Evolutionary conservation across 176 grass and related monocot genomes (phyloP).

Genomic region (Neostapfia colusana): DNA sequence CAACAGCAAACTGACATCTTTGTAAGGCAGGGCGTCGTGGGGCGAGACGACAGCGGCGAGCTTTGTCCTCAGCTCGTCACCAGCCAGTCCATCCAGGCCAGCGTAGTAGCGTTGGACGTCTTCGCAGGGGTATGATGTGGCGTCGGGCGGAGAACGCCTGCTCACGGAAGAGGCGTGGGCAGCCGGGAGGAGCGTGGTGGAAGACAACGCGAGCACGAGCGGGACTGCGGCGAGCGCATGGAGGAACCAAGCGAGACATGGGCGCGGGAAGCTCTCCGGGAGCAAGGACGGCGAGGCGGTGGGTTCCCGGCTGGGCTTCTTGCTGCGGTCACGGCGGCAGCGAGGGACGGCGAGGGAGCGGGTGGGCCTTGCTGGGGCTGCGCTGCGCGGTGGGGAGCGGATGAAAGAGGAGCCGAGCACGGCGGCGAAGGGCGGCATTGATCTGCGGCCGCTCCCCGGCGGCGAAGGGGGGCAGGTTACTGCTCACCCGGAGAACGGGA

Average conservation of each 20-base stretch:
- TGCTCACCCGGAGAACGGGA: not conserved
- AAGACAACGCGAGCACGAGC: not conserved
- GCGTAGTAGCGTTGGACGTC: slow-evolving; percentile 40
- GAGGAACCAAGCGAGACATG: not conserved
- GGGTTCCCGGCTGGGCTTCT: slow-evolving; percentile 8
- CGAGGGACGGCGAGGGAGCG: not conserved
- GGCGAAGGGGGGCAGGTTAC: not conserved
- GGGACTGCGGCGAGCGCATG: not conserved
- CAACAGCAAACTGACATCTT: slow-evolving; percentile 36
- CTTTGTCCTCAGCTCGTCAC: slow-evolving; percentile 43
- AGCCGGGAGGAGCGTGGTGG: not conserved
- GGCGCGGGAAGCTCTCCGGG: not conserved
- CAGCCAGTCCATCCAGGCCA: slow-evolving; percentile 32
- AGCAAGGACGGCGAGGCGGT: not conserved
- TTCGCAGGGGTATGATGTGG: slow-evolving; percentile 34
- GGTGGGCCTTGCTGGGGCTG: not conserved
- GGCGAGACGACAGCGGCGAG: slow-evolving; percentile 49
- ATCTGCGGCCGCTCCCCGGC: not conserved
- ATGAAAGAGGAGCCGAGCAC: not conserved
- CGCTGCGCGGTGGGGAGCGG: not conserved
- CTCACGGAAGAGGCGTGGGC: not conserved
- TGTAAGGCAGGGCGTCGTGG: slow-evolving; percentile 47
- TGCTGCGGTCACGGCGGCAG: not conserved
- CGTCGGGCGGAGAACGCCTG: not conserved
- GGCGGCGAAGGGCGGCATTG: slow-evolving; percentile 25